Percentiles rank a stretch among this genome's conserved stretches.
Evolutionary conservation across 2,329 filamentous ascomycete genomes (phyloP).

Genomic region (Fusarium annulatum): DNA sequence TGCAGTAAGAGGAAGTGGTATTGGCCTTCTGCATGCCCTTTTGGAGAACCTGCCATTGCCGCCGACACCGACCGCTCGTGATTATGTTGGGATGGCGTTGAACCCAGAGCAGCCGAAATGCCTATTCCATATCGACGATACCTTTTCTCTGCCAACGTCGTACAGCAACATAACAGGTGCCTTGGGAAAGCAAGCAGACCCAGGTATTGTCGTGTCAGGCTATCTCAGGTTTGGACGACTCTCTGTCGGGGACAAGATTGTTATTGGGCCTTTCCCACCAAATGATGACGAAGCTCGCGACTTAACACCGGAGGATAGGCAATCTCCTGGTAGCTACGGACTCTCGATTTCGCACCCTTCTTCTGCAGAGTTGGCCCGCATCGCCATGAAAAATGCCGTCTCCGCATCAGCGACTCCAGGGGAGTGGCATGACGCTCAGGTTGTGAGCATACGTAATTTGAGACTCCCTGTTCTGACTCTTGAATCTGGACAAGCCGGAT

Average conservation of each 20-base stretch:
- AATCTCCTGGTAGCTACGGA: conserved; percentile 60
- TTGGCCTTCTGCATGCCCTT: conserved; percentile 84
- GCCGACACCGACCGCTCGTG: conserved; percentile 61
- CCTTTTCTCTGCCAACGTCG: conserved; percentile 79
- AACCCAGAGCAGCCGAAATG: conserved; percentile 70
- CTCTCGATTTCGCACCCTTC: conserved; percentile 65
- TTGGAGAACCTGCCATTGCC: conserved; percentile 80
- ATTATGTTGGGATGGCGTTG: conserved; percentile 64
- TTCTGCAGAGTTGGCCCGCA: conserved; percentile 63
- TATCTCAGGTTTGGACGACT: conserved; percentile 83
- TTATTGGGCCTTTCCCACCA: conserved; percentile 81
- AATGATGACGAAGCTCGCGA: conserved; percentile 61
- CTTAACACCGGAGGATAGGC: conserved; percentile 58
- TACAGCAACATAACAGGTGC: conserved; percentile 51
- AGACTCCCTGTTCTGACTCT: conserved; percentile 83
- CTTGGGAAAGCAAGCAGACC: conserved; percentile 47
- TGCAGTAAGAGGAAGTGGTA: conserved; percentile 84
- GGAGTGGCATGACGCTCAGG: conserved; percentile 83
- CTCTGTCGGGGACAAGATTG: conserved; percentile 79
- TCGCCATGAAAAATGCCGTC: conserved; percentile 64
- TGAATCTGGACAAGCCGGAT: conserved; percentile 86
- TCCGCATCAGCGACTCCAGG: conserved; percentile 64
- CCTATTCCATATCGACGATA: conserved; percentile 91
- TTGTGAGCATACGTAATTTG: conserved; percentile 89
- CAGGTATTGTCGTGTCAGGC: conserved; percentile 83